Conservation (phyloP, 257 asterid species). For the Jaltomata sinuosa region DNA sequence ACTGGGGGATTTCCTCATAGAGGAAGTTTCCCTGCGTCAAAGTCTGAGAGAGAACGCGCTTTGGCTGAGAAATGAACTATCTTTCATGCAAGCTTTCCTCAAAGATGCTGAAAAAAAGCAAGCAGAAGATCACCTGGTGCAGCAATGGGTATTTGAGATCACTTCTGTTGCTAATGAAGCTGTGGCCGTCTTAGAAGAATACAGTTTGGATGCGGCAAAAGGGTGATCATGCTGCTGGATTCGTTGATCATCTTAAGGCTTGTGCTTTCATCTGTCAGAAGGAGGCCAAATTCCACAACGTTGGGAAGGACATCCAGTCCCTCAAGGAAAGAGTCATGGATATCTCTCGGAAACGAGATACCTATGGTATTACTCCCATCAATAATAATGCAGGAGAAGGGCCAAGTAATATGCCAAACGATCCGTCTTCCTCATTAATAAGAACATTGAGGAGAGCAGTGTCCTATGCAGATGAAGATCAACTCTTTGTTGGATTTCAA, state of each 20-base stretch:
- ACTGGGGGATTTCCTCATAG: not conserved
- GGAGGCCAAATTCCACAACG: not conserved
- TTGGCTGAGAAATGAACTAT: not conserved
- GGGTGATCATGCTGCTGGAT: not conserved
- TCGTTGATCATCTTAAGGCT: not conserved
- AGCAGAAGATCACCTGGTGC: not conserved
- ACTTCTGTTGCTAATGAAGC: not conserved
- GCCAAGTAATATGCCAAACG: not conserved
- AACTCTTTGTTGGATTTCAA: not conserved
- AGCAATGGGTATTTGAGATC: not conserved
- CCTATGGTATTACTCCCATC: not conserved
- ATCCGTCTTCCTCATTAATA: not conserved
- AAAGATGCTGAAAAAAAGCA: not conserved
- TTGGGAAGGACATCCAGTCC: not conserved
- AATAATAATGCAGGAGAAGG: not conserved
- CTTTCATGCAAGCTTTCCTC: not conserved
- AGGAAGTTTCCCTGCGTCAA: not conserved
- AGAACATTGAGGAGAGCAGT: not conserved
- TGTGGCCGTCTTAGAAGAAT: not conserved
- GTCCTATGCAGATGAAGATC: not conserved
- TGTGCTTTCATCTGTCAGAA: not conserved
- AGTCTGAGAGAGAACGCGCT: not conserved
- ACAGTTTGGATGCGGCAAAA: not conserved
- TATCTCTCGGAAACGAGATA: conserved; percentile 1
- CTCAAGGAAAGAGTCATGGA: not conserved